Conservation (phyloP, 371 early-diverging fungal species). For the Mortierella sp. region DNA sequence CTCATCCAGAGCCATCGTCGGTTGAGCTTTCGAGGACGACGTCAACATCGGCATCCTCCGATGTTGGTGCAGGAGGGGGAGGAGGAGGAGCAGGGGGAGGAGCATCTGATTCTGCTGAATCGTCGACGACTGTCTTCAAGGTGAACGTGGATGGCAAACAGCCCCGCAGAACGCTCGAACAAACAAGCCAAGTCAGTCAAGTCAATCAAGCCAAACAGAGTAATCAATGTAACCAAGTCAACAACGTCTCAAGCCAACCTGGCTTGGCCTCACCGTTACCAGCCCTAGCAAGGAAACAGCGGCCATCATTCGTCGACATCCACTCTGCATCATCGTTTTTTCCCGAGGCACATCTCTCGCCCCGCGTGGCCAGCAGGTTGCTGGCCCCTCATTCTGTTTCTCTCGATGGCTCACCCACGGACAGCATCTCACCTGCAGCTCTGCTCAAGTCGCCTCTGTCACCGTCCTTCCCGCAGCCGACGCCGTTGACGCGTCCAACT, state of each 20-base stretch:
- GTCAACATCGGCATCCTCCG: conserved; percentile 35
- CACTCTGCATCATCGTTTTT: conserved; percentile 46
- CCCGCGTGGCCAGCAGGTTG: conserved; percentile 27
- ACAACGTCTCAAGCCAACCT: background rate
- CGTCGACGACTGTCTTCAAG: conserved; percentile 35
- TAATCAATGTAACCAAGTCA: conserved; percentile 2
- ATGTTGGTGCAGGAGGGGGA: conserved; percentile 34
- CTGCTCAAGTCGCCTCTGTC: conserved; percentile 49
- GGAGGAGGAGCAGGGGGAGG: too few species aligned
- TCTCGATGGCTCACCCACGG: conserved; percentile 45
- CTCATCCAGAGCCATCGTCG: conserved; percentile 9
- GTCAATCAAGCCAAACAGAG: background rate
- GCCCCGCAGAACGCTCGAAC: background rate
- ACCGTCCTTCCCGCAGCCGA: conserved; percentile 62
- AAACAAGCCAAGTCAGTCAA: conserved; percentile 3
- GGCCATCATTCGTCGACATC: conserved; percentile 52
- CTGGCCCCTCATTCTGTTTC: conserved; percentile 42
- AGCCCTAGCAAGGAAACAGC: conserved; percentile 32
- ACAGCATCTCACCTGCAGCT: conserved; percentile 23
- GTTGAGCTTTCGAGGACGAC: conserved; percentile 43
- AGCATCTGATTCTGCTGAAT: conserved; percentile 52
- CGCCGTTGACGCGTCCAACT: conserved; percentile 59
- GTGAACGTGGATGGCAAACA: conserved; percentile 25
- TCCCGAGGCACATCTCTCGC: conserved; percentile 45
- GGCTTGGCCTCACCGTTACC: background rate